A percentile compares a stretch with the other conserved stretches of the same genome.
Conservation (phyloP, 805 yeast genomes). For the Nakazawaea holstii region DNA sequence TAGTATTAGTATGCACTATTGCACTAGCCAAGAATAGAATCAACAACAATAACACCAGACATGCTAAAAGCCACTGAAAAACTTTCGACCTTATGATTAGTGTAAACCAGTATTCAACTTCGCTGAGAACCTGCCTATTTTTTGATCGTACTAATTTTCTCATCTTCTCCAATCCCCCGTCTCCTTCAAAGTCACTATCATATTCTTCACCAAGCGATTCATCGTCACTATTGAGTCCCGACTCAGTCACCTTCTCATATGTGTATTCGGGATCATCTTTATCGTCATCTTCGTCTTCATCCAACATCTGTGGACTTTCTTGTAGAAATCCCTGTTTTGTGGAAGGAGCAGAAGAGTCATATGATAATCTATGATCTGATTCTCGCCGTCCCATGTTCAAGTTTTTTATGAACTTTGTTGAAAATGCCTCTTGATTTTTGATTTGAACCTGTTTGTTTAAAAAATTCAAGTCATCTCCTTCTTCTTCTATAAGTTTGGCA, state of each 20-base stretch:
- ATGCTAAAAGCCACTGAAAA: not conserved
- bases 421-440: too few relatives aligned
- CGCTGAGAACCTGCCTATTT: too few relatives aligned
- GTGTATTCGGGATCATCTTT: not conserved
- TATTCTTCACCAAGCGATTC: conserved; percentile 3
- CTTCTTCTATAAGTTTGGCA: too few relatives aligned
- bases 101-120: not conserved
- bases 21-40: not conserved
- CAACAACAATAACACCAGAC: not conserved
- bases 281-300: conserved; percentile 3
- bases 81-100: not conserved
- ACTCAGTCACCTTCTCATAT: not conserved
- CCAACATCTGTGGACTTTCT: conserved; percentile 2
- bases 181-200: conserved; percentile 3
- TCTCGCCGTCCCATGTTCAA: too few relatives aligned
- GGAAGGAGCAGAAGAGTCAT: not conserved
- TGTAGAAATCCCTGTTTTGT: not conserved
- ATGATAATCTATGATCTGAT: not conserved
- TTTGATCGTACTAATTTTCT: not conserved
- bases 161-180: not conserved
- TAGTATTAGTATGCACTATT: not conserved
- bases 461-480: too few relatives aligned
- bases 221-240: not conserved
- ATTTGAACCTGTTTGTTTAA: too few relatives aligned
- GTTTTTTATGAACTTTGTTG: too few relatives aligned